Evolutionary conservation across 1,139 yeast species (phyloP), one percentile per base, ranked within the genome.

Genomic region (Komagataea norvegica): DNA sequence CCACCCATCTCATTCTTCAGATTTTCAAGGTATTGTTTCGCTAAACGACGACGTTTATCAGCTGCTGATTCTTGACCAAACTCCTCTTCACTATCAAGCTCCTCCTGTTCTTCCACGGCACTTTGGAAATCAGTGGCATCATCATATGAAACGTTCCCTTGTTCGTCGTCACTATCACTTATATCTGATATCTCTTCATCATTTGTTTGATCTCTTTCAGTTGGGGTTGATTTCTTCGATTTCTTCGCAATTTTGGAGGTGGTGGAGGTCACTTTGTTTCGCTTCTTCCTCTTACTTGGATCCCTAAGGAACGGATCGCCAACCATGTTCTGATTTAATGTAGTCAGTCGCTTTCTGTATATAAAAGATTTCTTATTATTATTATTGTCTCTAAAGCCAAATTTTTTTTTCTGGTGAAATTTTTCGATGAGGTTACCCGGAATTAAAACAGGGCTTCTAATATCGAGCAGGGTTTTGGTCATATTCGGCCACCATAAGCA

Each of bases 21-120:
- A 55, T 85, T 85, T 32, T 84, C 91, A 49, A 91, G 67, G 60
- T 91, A 91, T 60, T 89, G 94, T 60, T 88, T 88, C 16, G 98
- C 98, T 47, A 91, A 68, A 55, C 97, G 70, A 64, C 97, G 77
- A 62, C 99, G 77, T 61, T 87, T 89, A 55, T 91, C 98, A 1
- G 96, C 94, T 16, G 89, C 94, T 36, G 77, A 78, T 60, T 91
- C 98, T 21, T 70, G 72, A 19, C 68, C 77, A 49, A 78, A 77
- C 50, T 80, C 91, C 51, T 79, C 88, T 35, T 79, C 89, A 7
- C 82, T 76, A 11, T 74, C 77, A 37, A 67, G 68, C 30, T 67
- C 74, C 30, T 65, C 74, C n/a, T 56, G 62, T 8, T 60, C 65
- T 6, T 59, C 67, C 6, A 13, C 36, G n/a, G 51, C 64, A 6